Evolutionary conservation across 192 early-diverging fungal species (phyloP).

Genomic region (Backusella morwellensis): DNA sequence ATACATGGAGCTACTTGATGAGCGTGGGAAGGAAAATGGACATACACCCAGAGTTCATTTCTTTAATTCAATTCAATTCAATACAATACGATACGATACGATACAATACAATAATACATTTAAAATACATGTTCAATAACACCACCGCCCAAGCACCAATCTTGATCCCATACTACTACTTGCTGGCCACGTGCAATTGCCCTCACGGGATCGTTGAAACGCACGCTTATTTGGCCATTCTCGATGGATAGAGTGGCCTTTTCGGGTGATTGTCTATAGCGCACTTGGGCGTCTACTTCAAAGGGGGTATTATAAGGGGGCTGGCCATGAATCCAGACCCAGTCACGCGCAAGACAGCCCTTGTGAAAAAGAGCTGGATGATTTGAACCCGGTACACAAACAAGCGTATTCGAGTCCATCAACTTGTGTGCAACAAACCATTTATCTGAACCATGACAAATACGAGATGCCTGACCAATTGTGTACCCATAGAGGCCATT

Average conservation of each 20-base stretch:
- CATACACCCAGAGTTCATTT: too few relatives aligned
- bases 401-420: conserved; percentile 57
- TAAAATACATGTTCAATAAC: conserved; percentile 33
- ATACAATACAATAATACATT: not conserved
- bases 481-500: conserved; percentile 71
- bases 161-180: conserved; percentile 42
- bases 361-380: conserved; percentile 12
- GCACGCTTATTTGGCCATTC: conserved; percentile 18
- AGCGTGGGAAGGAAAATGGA: too few relatives aligned
- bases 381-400: conserved; percentile 51
- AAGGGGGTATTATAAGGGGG: conserved; percentile 19
- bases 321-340: conserved; percentile 46
- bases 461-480: conserved; percentile 75
- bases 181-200: conserved; percentile 44
- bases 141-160: conserved; percentile 47
- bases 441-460: conserved; percentile 60
- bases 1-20: too few relatives aligned
- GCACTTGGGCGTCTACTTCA: conserved; percentile 45
- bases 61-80: too few relatives aligned
- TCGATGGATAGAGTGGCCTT: conserved; percentile 34
- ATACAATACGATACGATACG: not conserved
- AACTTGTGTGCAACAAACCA: conserved; percentile 76
- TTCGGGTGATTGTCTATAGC: conserved; percentile 58
- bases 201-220: conserved; percentile 35
- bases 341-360: conserved; percentile 31